Evolutionary conservation across 371 early-diverging fungal species (phyloP).

Genomic region (Lichtheimia hyalospora): DNA sequence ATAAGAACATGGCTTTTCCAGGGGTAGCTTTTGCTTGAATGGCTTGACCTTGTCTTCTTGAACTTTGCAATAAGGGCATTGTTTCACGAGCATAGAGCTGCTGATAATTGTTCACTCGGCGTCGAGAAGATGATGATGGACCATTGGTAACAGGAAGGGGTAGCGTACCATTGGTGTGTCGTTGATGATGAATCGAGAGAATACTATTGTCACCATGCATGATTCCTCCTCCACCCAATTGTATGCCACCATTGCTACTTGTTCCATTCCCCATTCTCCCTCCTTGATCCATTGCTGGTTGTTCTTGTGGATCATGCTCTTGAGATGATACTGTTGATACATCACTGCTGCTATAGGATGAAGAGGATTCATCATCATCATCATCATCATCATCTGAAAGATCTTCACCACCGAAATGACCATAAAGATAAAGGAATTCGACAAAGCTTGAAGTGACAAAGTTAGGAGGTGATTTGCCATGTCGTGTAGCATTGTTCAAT

Average conservation of each 20-base stretch:
- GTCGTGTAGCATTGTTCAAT: conserved; percentile 64
- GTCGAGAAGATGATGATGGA: no score
- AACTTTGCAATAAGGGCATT: conserved; percentile 56
- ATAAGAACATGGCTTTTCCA: conserved; percentile 80
- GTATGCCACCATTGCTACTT: no score
- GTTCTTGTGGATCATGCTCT: background rate
- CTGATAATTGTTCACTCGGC: conserved; percentile 18
- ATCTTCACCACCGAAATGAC: conserved; percentile 95
- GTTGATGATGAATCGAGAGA: no score
- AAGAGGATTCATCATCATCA: conserved; percentile 2
- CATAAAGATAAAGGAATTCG: conserved; percentile 91
- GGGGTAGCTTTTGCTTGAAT: conserved; percentile 75
- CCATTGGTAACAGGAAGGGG: no score
- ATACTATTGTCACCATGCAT: no score
- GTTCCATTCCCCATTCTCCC: no score
- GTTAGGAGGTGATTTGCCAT: conserved; percentile 68
- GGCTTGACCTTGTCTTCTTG: conserved; percentile 23
- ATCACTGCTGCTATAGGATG: conserved; percentile 1
- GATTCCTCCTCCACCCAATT: no score
- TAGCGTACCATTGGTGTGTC: no score
- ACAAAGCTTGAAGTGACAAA: conserved; percentile 87
- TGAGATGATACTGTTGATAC: background rate
- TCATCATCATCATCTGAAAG: conserved; percentile 75
- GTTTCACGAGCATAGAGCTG: conserved; percentile 46
- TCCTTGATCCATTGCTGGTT: background rate